Conservation (phyloP, 2,329 filamentous ascomycete genomes). For the Fusarium irregulare region DNA sequence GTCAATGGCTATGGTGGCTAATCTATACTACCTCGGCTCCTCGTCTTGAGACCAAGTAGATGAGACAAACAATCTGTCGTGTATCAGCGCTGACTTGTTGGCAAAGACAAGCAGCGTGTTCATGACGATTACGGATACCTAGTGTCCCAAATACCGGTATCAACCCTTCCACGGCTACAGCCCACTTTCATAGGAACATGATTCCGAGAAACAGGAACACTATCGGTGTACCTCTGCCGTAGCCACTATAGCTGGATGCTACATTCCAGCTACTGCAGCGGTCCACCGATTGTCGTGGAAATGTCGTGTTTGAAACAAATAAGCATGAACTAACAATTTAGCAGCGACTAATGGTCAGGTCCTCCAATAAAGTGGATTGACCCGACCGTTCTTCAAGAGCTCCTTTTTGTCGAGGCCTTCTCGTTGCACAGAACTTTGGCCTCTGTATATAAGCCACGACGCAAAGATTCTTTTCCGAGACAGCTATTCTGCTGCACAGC, state of each 20-base stretch:
- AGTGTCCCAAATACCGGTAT: not conserved
- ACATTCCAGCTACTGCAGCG: slow-evolving; percentile 38
- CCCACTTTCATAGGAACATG: slow-evolving; percentile 11
- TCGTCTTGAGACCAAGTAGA: not conserved
- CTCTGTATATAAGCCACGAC: slow-evolving; percentile 10
- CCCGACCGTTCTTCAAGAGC: not conserved
- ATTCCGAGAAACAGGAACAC: slow-evolving; percentile 23
- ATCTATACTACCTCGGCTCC: not conserved
- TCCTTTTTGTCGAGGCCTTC: not conserved
- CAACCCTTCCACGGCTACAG: slow-evolving; percentile 1
- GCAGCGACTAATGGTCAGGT: not conserved
- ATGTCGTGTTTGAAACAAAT: slow-evolving; percentile 29
- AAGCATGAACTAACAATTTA: not conserved
- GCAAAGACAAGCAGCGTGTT: slow-evolving; percentile 9
- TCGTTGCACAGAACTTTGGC: slow-evolving; percentile 1
- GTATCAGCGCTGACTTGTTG: slow-evolving; percentile 1
- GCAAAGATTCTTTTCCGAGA: not conserved
- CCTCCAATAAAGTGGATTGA: not conserved
- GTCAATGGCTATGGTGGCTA: not conserved
- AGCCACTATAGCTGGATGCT: slow-evolving; percentile 30
- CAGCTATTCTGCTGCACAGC: slow-evolving; percentile 33
- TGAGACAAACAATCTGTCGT: slow-evolving; percentile 5
- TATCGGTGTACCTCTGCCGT: not conserved
- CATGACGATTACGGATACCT: not conserved
- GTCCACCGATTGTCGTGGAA: slow-evolving; percentile 16